Conservation (phyloP, 169 alveolate species). For the Plasmodium sp. region DNA sequence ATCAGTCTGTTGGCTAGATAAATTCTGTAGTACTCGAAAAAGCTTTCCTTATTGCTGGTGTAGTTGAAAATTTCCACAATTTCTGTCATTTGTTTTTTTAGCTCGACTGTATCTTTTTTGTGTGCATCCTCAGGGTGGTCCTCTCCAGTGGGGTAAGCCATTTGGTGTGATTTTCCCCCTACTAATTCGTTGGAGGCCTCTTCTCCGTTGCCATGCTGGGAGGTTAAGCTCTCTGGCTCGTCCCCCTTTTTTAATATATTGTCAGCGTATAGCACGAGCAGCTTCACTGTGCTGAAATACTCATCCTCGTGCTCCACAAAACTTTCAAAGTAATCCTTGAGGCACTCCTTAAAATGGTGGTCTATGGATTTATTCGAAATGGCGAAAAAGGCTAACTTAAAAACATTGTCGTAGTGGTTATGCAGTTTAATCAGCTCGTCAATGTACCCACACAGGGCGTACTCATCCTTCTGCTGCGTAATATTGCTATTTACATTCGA, state of each 20-base stretch:
- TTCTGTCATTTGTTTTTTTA: slow-evolving; percentile 59
- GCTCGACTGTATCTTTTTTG: neutral
- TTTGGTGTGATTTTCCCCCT: neutral
- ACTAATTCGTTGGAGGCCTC: neutral
- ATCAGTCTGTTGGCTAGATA: slow-evolving; percentile 69
- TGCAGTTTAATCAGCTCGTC: slow-evolving; percentile 43
- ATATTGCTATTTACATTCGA: slow-evolving; percentile 30
- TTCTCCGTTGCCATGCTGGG: neutral
- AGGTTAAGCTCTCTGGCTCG: neutral
- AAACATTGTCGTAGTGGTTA: slow-evolving; percentile 36
- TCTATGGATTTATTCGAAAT: slow-evolving; percentile 51
- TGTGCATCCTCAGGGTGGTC: neutral
- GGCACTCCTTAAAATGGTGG: slow-evolving; percentile 45
- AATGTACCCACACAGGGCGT: slow-evolving; percentile 37
- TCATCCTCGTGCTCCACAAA: slow-evolving; percentile 72
- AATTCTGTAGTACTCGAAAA: slow-evolving; percentile 61
- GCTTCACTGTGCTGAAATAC: slow-evolving; percentile 51
- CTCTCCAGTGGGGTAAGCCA: neutral
- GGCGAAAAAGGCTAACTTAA: slow-evolving; percentile 37
- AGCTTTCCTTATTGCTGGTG: slow-evolving; percentile 58
- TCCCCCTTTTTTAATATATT: slow-evolving; percentile 23
- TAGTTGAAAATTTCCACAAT: slow-evolving; percentile 60
- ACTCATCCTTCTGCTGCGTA: slow-evolving; percentile 23
- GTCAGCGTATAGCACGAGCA: slow-evolving; percentile 55
- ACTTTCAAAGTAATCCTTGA: slow-evolving; percentile 67